These are phyloP conservation scores for Sodiomyces alkalinus DNA, from an alignment of 2,329 filamentous ascomycete genomes.

Conservation along the genomic window DNA sequence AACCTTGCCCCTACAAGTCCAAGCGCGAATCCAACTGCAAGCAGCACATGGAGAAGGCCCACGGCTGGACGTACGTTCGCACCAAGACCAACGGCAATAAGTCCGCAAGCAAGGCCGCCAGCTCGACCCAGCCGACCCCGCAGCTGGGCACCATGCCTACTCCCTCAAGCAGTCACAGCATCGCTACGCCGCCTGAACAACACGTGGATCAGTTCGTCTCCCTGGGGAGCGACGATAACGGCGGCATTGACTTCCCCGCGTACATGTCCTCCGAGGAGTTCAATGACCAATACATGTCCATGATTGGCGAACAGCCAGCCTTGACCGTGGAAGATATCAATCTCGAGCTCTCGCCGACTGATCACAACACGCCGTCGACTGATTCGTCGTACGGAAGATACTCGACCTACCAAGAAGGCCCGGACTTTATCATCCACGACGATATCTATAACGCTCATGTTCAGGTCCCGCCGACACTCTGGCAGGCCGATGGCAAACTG, in stretches of 20 bases:
- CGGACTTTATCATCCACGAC: constrained; percentile 46
- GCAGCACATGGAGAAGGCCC: constrained; percentile 96
- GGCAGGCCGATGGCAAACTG: constrained; percentile 6
- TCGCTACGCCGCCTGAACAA: constrained; percentile 44
- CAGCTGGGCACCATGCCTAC: constrained; percentile 46
- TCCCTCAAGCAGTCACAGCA: constrained; percentile 42
- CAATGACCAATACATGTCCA: constrained; percentile 14
- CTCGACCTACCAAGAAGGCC: constrained; percentile 43
- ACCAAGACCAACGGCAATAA: constrained; percentile 83
- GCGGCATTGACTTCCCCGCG: constrained; percentile 29
- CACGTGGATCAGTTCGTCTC: constrained; percentile 15
- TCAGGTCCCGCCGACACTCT: constrained; percentile 37
- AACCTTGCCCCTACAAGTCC: constrained; percentile 80
- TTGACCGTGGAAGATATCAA: constrained; percentile 23
- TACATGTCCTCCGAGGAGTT: constrained; percentile 34
- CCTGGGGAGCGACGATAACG: constrained; percentile 11
- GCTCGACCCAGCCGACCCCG: constrained; percentile 37
- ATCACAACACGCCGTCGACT: constrained; percentile 35
- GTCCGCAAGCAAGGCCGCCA: constrained; percentile 25
- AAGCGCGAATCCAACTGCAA: constrained; percentile 97
- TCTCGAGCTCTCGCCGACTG: constrained; percentile 26
- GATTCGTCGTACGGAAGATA: constrained; percentile 29
- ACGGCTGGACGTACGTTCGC: constrained; percentile 79
- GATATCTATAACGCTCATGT: constrained; percentile 46
- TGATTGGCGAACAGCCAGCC: constrained; percentile 13